Conservation (phyloP, 176 grass and related monocot genomes). For the Oryza glaberrima region DNA sequence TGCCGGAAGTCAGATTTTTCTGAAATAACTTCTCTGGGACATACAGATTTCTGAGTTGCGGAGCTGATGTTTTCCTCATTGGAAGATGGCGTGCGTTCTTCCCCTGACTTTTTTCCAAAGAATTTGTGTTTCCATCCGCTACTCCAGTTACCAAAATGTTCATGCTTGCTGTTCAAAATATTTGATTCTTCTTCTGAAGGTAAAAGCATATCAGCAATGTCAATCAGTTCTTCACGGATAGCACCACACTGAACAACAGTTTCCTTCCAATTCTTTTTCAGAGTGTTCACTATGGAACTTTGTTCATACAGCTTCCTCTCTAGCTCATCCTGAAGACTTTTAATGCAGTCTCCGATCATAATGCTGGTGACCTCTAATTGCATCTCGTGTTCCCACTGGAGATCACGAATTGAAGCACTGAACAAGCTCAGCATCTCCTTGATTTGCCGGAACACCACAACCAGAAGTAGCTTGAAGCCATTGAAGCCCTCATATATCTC, state of each 20-base stretch:
- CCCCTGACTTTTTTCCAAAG: constrained; percentile 45
- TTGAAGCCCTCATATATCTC: constrained; percentile 64
- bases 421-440: constrained; percentile 53
- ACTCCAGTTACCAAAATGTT: constrained; percentile 56
- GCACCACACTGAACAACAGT: constrained; percentile 60
- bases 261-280: constrained; percentile 72
- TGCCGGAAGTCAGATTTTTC: constrained; percentile 78
- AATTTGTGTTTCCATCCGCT: constrained; percentile 74
- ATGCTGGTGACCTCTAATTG: constrained; percentile 74
- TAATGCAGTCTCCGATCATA: constrained; percentile 70
- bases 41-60: constrained; percentile 53
- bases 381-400: constrained; percentile 74
- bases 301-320: constrained; percentile 73
- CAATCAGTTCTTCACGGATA: constrained; percentile 75
- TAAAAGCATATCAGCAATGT: constrained; percentile 60
- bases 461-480: constrained; percentile 57
- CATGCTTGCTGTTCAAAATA: constrained; percentile 41
- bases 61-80: constrained; percentile 42
- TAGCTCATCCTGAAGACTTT: constrained; percentile 66
- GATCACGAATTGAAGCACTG: constrained; percentile 53
- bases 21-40: constrained; percentile 67
- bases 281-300: constrained; percentile 52
- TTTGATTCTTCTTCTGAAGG: constrained; percentile 57
- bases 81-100: constrained; percentile 52
- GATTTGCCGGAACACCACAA: constrained; percentile 68